Evolutionary conservation across 306 rosid species (phyloP).

Genomic region (Coriaria nepalensis): DNA sequence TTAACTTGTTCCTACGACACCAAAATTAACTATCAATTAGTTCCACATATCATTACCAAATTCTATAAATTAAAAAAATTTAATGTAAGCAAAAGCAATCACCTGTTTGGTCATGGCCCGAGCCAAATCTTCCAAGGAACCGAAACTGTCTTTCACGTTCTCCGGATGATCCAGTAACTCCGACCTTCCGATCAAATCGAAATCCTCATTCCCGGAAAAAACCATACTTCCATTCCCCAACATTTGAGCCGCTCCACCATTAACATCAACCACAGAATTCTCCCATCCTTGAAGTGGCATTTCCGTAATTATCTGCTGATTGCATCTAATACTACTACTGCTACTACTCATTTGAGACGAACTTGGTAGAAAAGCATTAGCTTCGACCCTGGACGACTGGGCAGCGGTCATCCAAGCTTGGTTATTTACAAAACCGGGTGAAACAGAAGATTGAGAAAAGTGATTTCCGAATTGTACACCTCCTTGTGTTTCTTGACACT

Average conservation of each 20-base stretch:
- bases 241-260: slow-evolving; percentile 31
- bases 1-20: slow-evolving; percentile 57
- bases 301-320: slow-evolving; percentile 25
- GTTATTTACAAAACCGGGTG: slow-evolving; percentile 34
- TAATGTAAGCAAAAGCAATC: slow-evolving; percentile 16
- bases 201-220: slow-evolving; percentile 33
- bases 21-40: slow-evolving; percentile 9
- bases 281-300: slow-evolving; percentile 51
- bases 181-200: slow-evolving; percentile 10
- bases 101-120: slow-evolving; percentile 72
- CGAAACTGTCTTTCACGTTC: slow-evolving; percentile 35
- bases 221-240: slow-evolving; percentile 19
- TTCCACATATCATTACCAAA: too few species aligned
- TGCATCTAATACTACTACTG: slow-evolving; percentile 12
- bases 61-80: not conserved
- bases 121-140: slow-evolving; percentile 73
- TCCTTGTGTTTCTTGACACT: slow-evolving; percentile 30
- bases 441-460: slow-evolving; percentile 21
- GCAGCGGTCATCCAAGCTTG: slow-evolving; percentile 51
- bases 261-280: slow-evolving; percentile 35
- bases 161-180: slow-evolving; percentile 30
- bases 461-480: slow-evolving; percentile 26
- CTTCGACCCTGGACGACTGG: slow-evolving; percentile 42
- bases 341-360: not conserved
- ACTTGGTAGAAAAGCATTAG: slow-evolving; percentile 30